Evolutionary conservation across 1,139 yeast genomes (phyloP).

Genomic region (Taiozyma onychis): DNA sequence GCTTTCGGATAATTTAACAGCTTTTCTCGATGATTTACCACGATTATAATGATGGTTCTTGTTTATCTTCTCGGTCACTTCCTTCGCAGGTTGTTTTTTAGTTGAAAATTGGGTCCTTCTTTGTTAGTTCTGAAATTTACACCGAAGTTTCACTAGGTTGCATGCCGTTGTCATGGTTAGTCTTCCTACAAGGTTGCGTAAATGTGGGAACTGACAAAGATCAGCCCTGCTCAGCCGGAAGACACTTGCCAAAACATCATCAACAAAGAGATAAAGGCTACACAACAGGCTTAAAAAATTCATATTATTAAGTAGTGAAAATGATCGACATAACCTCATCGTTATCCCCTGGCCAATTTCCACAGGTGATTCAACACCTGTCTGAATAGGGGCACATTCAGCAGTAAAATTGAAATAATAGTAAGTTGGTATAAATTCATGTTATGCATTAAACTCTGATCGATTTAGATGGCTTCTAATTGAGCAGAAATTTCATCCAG

Average conservation of each 20-base stretch:
- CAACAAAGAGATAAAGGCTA: background rate
- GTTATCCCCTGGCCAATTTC: background rate
- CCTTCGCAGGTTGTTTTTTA: background rate
- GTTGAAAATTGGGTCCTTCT: background rate
- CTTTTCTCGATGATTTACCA: background rate
- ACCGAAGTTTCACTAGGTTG: background rate
- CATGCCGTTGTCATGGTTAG: background rate
- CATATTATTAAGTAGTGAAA: background rate
- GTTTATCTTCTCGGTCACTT: background rate
- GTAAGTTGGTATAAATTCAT: constrained; percentile 1
- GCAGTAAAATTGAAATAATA: background rate
- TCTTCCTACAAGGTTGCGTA: background rate
- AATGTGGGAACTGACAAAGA: background rate
- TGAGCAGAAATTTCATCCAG: constrained; percentile 89
- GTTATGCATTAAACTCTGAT: background rate
- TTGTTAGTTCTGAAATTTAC: background rate
- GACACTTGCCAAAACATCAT: no score
- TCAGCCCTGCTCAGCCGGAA: no score
- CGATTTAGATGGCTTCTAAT: constrained; percentile 73
- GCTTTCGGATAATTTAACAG: background rate
- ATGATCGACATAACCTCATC: background rate
- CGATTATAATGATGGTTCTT: background rate
- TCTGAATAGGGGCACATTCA: background rate
- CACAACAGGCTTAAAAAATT: background rate
- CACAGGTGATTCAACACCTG: background rate